Percentiles rank a stretch among this genome's conserved stretches.
These are phyloP conservation scores for Penicillium paxilli DNA, from an alignment of 495 filamentous ascomycete genomes.

Conservation along the genomic window DNA sequence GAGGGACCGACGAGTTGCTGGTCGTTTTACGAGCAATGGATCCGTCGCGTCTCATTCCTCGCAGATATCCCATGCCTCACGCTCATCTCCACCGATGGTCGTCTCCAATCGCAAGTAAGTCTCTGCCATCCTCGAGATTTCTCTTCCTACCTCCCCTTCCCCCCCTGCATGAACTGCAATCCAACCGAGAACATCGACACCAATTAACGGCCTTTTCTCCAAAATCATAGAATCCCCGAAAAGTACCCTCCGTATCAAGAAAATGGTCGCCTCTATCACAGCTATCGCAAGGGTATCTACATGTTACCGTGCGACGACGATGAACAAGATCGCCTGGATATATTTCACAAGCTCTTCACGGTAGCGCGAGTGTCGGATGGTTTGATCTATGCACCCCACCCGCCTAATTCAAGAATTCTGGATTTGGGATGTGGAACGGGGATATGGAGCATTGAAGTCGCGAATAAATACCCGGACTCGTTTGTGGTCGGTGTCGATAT, in stretches of 20 bases:
- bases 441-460: conserved; percentile 89
- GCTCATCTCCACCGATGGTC: conserved; percentile 19
- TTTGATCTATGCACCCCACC: conserved; percentile 53
- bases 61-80: conserved; percentile 20
- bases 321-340: conserved; percentile 76
- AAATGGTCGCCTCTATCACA: conserved; percentile 51
- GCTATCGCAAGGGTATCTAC: conserved; percentile 49
- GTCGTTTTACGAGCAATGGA: conserved; percentile 33
- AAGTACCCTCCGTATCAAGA: conserved; percentile 37
- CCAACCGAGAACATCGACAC: no score
- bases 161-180: background rate
- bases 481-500: conserved; percentile 77
- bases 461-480: conserved; percentile 61
- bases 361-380: conserved; percentile 61
- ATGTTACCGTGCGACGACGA: conserved; percentile 54
- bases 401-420: conserved; percentile 57
- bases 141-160: no score
- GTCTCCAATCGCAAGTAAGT: conserved; percentile 39
- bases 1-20: conserved; percentile 18
- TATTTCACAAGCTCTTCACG: conserved; percentile 73
- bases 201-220: conserved; percentile 1
- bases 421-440: conserved; percentile 89
- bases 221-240: conserved; percentile 32
- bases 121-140: background rate
- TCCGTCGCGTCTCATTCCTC: conserved; percentile 30